These are phyloP conservation scores for Geranomyces variabilis DNA, from an alignment of 192 early-diverging fungal genomes.

Conservation along the genomic window DNA sequence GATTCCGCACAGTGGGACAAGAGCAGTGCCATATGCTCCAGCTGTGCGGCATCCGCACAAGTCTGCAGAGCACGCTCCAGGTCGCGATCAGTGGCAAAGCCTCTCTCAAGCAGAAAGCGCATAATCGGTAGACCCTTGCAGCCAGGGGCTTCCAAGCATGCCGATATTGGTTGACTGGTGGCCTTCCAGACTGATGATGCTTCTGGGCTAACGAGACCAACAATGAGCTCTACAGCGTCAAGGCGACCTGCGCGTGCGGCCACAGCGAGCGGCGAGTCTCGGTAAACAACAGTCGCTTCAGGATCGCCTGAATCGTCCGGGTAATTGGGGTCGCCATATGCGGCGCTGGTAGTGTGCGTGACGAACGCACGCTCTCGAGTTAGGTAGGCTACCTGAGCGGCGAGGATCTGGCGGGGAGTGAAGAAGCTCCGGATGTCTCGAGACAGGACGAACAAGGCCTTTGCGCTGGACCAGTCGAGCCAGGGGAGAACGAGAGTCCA, in stretches of 20 bases:
- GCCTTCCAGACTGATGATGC: background rate
- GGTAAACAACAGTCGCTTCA: background rate
- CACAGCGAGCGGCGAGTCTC: conserved; percentile 6
- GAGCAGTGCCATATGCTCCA: background rate
- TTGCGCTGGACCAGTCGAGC: conserved; percentile 1
- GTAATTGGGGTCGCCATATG: background rate
- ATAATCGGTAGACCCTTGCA: background rate
- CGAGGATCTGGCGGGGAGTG: background rate
- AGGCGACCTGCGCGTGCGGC: background rate
- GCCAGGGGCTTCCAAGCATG: background rate
- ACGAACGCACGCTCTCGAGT: background rate
- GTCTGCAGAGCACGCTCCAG: background rate
- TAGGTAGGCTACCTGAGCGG: background rate
- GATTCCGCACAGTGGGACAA: background rate
- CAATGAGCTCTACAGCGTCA: background rate
- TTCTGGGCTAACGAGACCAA: background rate
- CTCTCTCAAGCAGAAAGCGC: conserved; percentile 2
- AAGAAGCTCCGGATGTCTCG: background rate
- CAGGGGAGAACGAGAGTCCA: background rate
- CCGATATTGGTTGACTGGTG: background rate
- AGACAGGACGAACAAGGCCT: conserved; percentile 1
- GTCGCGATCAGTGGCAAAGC: background rate
- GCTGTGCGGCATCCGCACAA: background rate
- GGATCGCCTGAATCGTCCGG: background rate
- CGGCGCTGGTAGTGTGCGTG: background rate